Conservation (phyloP, 2,329 filamentous ascomycete genomes). For the Xylaria sp. region DNA sequence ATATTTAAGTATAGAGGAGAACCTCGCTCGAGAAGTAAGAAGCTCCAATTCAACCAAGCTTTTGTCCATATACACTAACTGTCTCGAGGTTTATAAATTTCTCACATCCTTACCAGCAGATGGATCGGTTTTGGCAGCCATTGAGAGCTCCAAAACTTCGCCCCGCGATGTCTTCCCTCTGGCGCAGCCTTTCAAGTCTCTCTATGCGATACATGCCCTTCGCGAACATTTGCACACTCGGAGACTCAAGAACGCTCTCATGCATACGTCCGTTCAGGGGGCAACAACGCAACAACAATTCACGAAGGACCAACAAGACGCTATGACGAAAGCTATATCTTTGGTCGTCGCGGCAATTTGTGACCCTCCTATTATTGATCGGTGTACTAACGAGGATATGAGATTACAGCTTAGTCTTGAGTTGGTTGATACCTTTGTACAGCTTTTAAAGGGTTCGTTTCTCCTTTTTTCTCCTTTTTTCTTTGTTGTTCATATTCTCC, state of each 20-base stretch:
- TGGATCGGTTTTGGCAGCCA: constrained; percentile 62
- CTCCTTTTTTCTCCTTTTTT: background rate
- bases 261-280: constrained; percentile 35
- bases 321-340: constrained; percentile 53
- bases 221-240: constrained; percentile 62
- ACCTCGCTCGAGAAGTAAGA: constrained; percentile 68
- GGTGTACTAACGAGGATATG: constrained; percentile 50
- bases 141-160: constrained; percentile 59
- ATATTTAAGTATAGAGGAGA: constrained; percentile 76
- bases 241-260: constrained; percentile 36
- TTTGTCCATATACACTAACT: constrained; percentile 9
- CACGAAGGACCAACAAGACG: constrained; percentile 40
- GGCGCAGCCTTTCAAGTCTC: constrained; percentile 71
- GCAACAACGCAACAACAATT: constrained; percentile 32
- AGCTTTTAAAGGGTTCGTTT: constrained; percentile 59
- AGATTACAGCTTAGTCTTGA: constrained; percentile 57
- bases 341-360: constrained; percentile 67
- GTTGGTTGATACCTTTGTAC: constrained; percentile 62
- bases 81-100: constrained; percentile 68
- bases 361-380: constrained; percentile 58
- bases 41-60: background rate
- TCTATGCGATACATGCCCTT: constrained; percentile 75
- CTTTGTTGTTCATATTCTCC: too few relatives aligned
- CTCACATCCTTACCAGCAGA: constrained; percentile 73
- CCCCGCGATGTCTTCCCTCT: constrained; percentile 70